Base-by-base conservation (phyloP, 176 grass and related monocot species). In the Raddia guianensis region DNA sequence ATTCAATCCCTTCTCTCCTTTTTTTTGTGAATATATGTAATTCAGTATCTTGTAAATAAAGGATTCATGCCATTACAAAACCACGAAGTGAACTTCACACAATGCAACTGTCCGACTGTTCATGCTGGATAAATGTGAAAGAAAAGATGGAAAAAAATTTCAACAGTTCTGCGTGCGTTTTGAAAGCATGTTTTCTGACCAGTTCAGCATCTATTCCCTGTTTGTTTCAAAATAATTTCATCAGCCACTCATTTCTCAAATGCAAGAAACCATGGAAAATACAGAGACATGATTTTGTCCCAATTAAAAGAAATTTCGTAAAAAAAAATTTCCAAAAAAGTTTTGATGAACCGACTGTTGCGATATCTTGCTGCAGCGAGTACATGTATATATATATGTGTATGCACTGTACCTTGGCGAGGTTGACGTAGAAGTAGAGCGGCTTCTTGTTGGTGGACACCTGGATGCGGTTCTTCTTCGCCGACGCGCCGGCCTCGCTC, bases 391-490 rank as follows among this genome's bases (percentile, higher is more conserved):
- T 27, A 1, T 27, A 27, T 21, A 8, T 3, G 27, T 27, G 27
- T 27, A 27, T 27, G 27, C 27, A 27, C 27, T 27, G 14, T 67
- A 94, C 94, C 87, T 94, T 97, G 80, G 95, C 90, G 69, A 98
- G 95, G 70, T 94, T 98, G 66, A 98, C 95, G 62, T 98, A 98
- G 82, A 98, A 98, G 77, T 95, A 95, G 68, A 98, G 84, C 9
- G 92, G 88, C 72, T 94, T 98, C 88, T 98, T 98, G 88, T 93
- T 98, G 50, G 95, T 91, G 49, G 95, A 98, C 16, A 98, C 95
- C 80, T 98, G 92, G 85, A 98, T 98, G 46, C 92, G 82, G 42
- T 98, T 95, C 84, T 87, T 95, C 90, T 93, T 98, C 0, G 61
- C 63, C 8, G 71, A 83, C 80, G 48, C 75, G 3, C 74, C 81